A percentile compares a stretch with the other conserved stretches of the same genome.
Evolutionary conservation across 371 early-diverging fungal species (phyloP).

Genomic region (Mucor saturninus): DNA sequence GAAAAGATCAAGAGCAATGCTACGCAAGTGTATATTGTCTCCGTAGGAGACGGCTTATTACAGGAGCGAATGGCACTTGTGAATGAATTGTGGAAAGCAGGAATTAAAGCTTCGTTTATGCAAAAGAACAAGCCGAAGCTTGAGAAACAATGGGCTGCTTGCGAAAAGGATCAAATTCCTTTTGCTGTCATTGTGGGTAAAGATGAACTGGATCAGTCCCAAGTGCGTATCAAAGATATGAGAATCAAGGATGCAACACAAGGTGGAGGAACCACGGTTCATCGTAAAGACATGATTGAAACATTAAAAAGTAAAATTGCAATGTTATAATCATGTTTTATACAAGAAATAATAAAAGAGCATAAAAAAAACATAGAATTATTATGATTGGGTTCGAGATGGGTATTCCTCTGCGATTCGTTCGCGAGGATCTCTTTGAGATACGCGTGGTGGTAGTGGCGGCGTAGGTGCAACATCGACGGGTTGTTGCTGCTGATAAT

Average conservation of each 20-base stretch:
- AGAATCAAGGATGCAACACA: slow-evolving; percentile 61
- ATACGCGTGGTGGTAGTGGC: slow-evolving; percentile 5
- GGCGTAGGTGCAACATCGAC: neutral
- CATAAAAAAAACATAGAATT: neutral
- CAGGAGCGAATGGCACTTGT: slow-evolving; percentile 91
- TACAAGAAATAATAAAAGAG: neutral
- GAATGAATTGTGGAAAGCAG: slow-evolving; percentile 88
- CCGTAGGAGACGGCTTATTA: slow-evolving; percentile 82
- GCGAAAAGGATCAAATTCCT: slow-evolving; percentile 88
- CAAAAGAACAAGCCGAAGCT: slow-evolving; percentile 91
- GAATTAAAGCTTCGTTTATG: slow-evolving; percentile 79
- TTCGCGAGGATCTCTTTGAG: neutral
- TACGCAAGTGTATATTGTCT: slow-evolving; percentile 87
- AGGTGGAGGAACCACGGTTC: slow-evolving; percentile 59
- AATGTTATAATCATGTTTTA: neutral
- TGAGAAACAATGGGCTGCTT: slow-evolving; percentile 78
- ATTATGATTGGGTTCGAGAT: neutral
- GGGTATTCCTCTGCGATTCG: neutral
- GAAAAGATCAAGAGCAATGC: slow-evolving; percentile 76
- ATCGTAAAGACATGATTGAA: slow-evolving; percentile 66
- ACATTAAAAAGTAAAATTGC: slow-evolving; percentile 51
- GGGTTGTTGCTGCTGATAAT: neutral
- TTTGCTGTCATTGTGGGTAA: slow-evolving; percentile 87
- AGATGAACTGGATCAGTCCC: slow-evolving; percentile 76
- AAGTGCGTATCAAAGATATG: slow-evolving; percentile 90